Base-by-base conservation (phyloP, 225 moss, liverwort and hornwort species). In the Ulota crispa region DNA sequence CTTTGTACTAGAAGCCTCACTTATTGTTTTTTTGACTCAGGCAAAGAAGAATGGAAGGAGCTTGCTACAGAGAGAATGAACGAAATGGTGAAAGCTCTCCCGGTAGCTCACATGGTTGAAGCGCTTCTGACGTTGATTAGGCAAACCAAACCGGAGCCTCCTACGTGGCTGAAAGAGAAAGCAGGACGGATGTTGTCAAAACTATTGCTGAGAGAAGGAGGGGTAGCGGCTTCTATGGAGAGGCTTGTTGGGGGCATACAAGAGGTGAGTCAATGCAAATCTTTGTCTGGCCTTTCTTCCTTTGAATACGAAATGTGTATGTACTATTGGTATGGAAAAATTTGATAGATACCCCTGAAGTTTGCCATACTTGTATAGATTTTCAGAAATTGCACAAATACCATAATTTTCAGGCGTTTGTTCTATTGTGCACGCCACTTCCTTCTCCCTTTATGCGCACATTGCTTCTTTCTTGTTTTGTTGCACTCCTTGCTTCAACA, bases 171-270 rank as follows among this genome's bases (percentile, higher is more conserved):
- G 65, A 93, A 92, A 84, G 85, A 89, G 37, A 89, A 81, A 88
- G 96, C 92, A 45, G 96, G 96, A 39, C 92, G 91, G 82, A 85
- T 96, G 83, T 87, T 96, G 15, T 96, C 96, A 57, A 83, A 87
- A 57, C 81, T 88, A 47, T 68, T 96, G 80, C 78, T 92, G 86
- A 86, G 92, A 76, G 85, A 86, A 47, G 94, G 94, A 72, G 94
- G 94, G 32, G 85, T 96, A 68, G 89, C 86, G 36, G 89, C 93
- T 59, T 89, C 92, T 32, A 91, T 96, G 88, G 92, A 93, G 87
- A 91, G 94, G 82, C 92, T 94, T 37, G 93, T 92, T 21, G 96
- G 92, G 34, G 87, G 87, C 70, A 88, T 88, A 64, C 84, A 93
- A 84, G 87, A 88, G 82, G 95, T 91, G 78, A 83, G 91, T 41